Evolutionary conservation across 805 yeast genomes (phyloP).

Genomic region (Candida boidinii): DNA sequence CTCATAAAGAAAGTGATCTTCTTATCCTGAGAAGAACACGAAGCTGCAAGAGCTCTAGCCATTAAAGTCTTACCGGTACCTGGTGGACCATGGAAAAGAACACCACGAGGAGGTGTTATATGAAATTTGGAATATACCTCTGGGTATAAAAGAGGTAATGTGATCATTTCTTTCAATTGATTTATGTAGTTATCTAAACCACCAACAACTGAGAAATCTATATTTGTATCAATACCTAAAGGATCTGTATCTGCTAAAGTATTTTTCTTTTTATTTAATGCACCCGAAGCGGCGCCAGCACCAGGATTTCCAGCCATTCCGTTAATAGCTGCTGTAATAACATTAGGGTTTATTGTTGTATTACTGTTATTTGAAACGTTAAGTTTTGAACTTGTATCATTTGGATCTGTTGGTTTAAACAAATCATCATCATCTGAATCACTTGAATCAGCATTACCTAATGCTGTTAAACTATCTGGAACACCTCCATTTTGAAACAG

Average conservation of each 20-base stretch:
- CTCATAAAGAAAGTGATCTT: conserved; percentile 96
- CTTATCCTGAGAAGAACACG: conserved; percentile 75
- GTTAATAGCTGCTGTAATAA: neutral
- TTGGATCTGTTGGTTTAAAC: conserved; percentile 25
- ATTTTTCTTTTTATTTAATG: conserved; percentile 36
- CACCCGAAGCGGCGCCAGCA: conserved; percentile 8
- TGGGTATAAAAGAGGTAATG: conserved; percentile 86
- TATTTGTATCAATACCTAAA: conserved; percentile 62
- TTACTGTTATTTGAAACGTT: conserved; percentile 13
- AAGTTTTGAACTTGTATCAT: conserved; percentile 14
- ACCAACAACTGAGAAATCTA: conserved; percentile 71
- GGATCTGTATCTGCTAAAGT: conserved; percentile 87
- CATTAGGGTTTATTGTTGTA: neutral
- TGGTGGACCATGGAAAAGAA: conserved; percentile 96
- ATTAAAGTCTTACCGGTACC: conserved; percentile 97
- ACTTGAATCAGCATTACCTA: conserved; percentile 32
- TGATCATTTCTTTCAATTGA: conserved; percentile 94
- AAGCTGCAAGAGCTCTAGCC: conserved; percentile 96
- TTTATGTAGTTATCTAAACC: conserved; percentile 87
- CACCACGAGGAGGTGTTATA: conserved; percentile 96
- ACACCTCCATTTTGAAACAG: conserved; percentile 59
- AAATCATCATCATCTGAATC: conserved; percentile 39
- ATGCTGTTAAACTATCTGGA: conserved; percentile 33
- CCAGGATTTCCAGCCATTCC: neutral
- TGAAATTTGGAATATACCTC: conserved; percentile 85